Percentiles rank a stretch among this genome's conserved stretches.
Evolutionary conservation across 1,139 yeast genomes (phyloP).

Genomic region (Pichia sp.): DNA sequence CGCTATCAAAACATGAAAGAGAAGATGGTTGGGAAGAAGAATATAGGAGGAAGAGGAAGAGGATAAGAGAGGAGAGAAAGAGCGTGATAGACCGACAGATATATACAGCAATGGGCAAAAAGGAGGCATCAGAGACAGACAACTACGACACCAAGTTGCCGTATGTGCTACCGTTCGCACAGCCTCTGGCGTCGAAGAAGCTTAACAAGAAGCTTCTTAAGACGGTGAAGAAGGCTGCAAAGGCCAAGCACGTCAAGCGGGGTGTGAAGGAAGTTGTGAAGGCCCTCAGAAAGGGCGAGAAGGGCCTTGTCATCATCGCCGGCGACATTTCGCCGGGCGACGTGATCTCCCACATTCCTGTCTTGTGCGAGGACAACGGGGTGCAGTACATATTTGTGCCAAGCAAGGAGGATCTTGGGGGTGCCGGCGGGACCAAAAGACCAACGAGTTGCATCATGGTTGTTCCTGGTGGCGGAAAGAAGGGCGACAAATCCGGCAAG

Average conservation of each 20-base stretch:
- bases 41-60: not conserved
- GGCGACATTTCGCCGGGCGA: conserved; percentile 98
- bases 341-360: conserved; percentile 95
- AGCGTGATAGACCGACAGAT: not conserved
- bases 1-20: not conserved
- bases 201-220: conserved; percentile 91
- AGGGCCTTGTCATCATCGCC: conserved; percentile 93
- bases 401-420: conserved; percentile 95
- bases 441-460: conserved; percentile 98
- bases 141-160: conserved; percentile 90
- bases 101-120: conserved; percentile 45
- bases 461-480: conserved; percentile 93
- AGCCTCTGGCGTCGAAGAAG: conserved; percentile 94
- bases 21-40: not conserved
- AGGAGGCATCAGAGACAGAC: conserved; percentile 48
- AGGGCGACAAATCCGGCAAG: conserved; percentile 70
- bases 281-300: conserved; percentile 95
- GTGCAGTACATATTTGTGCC: conserved; percentile 94
- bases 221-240: conserved; percentile 94
- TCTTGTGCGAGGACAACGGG: conserved; percentile 86
- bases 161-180: conserved; percentile 87
- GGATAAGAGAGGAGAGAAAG: not conserved
- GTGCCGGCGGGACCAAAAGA: conserved; percentile 98
- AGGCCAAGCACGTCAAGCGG: conserved; percentile 96
- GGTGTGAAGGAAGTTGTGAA: conserved; percentile 99